A percentile compares a stretch with the other conserved stretches of the same genome.
phyloP scores from a whole-genome alignment of 2,329 filamentous ascomycete genomes.

The Xylaria arbuscula region DNA sequence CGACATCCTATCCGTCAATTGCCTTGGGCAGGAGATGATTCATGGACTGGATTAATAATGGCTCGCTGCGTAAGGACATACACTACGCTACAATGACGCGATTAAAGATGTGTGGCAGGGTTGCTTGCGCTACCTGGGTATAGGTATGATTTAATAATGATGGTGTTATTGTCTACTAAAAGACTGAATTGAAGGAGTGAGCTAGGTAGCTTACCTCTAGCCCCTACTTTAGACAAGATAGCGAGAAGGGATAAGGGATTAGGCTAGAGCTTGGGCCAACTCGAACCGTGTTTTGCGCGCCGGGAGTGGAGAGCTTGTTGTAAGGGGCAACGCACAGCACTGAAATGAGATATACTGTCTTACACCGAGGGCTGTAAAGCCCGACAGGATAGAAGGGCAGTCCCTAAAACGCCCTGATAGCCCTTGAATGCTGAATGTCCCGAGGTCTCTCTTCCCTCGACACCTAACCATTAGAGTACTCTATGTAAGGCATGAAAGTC shows the following conservation, averaged over 20 bases:
- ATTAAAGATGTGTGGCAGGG: conserved; percentile 11
- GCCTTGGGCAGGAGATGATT: conserved; percentile 6
- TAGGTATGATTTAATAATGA: conserved; percentile 20
- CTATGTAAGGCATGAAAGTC: no score
- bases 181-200: background rate
- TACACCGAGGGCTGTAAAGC: background rate
- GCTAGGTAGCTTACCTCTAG: conserved; percentile 2
- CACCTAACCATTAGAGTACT: no score
- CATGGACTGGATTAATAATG: background rate
- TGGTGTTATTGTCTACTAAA: conserved; percentile 31
- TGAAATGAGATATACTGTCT: background rate
- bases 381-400: background rate
- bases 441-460: no score
- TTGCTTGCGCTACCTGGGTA: background rate
- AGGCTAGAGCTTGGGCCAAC: conserved; percentile 26
- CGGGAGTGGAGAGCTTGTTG: conserved; percentile 23
- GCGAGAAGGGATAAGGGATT: conserved; percentile 10
- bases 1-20: conserved; percentile 58
- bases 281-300: conserved; percentile 19
- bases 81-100: conserved; percentile 18
- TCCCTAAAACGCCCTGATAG: background rate
- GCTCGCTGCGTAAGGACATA: conserved; percentile 14
- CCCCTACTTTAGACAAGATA: background rate
- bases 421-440: no score
- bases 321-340: conserved; percentile 32